A percentile compares a stretch with the other conserved stretches of the same genome.
Evolutionary conservation across 805 yeast species (phyloP).

Genomic region (Metschnikowia drakensbergensis): DNA sequence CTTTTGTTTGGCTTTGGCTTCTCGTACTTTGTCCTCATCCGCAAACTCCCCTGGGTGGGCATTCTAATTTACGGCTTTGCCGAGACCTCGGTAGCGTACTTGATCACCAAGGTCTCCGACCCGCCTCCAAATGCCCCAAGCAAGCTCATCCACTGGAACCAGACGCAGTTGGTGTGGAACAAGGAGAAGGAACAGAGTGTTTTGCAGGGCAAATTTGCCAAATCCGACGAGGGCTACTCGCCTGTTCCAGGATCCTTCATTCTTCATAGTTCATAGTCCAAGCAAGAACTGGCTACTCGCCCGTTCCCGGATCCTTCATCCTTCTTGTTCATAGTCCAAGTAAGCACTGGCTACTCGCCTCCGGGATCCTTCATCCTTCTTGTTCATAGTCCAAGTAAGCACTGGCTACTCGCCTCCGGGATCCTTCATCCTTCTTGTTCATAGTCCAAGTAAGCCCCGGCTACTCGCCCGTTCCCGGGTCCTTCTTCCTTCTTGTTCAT

Average conservation of each 20-base stretch:
- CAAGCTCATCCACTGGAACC: conserved; percentile 28
- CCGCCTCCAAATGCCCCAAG: conserved; percentile 31
- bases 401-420: too few relatives aligned
- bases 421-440: neutral
- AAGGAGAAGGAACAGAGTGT: conserved; percentile 19
- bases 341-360: conserved; percentile 7
- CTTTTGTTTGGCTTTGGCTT: conserved; percentile 54
- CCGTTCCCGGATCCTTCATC: conserved; percentile 25
- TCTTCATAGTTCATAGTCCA: neutral
- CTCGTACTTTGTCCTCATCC: conserved; percentile 41
- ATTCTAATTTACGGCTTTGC: conserved; percentile 50
- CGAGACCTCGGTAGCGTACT: conserved; percentile 49
- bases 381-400: conserved; percentile 3
- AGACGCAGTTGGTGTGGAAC: conserved; percentile 31
- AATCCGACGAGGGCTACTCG: conserved; percentile 21
- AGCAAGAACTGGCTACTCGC: conserved; percentile 9
- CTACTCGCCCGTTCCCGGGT: conserved; percentile 25
- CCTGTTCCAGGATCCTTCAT: conserved; percentile 26
- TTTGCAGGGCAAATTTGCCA: conserved; percentile 21
- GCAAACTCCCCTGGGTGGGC: conserved; percentile 42
- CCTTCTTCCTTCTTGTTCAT: conserved; percentile 9
- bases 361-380: neutral
- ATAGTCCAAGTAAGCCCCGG: conserved; percentile 8
- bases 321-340: neutral
- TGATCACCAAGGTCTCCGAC: conserved; percentile 51